These are phyloP conservation scores for Rhizopus delemar DNA, from an alignment of 371 early-diverging fungal species.

Conservation along the genomic window DNA sequence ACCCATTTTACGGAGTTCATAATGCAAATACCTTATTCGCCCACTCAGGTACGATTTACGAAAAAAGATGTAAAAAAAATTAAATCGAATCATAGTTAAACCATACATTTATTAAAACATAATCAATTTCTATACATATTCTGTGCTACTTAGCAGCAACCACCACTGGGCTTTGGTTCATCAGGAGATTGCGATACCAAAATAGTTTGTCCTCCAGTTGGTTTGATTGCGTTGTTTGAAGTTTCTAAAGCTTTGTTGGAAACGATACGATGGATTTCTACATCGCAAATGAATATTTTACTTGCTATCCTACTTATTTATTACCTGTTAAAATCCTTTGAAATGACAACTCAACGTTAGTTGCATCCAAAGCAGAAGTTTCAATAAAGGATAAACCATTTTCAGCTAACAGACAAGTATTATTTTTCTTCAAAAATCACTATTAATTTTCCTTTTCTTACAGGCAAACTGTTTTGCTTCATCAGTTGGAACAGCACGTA, in stretches of 20 bases:
- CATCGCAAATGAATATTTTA: neutral
- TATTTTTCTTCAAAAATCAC: neutral
- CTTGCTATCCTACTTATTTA: neutral
- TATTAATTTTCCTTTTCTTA: slow-evolving; percentile 4
- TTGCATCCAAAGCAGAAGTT: slow-evolving; percentile 88
- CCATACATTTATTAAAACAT: no score
- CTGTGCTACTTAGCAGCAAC: slow-evolving; percentile 67
- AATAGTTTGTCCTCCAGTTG: slow-evolving; percentile 77
- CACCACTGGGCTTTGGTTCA: slow-evolving; percentile 65
- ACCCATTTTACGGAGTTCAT: no score
- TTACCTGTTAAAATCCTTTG: slow-evolving; percentile 30
- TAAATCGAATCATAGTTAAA: no score
- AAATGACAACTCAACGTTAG: slow-evolving; percentile 75
- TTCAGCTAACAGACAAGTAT: slow-evolving; percentile 53
- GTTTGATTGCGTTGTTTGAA: slow-evolving; percentile 67
- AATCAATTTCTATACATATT: no score
- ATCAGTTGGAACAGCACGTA: slow-evolving; percentile 88
- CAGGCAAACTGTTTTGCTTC: slow-evolving; percentile 87
- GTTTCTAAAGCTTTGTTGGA: slow-evolving; percentile 90
- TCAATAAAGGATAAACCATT: slow-evolving; percentile 88
- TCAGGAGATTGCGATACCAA: slow-evolving; percentile 68
- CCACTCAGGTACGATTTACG: no score
- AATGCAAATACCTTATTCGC: no score
- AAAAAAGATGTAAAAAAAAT: no score
- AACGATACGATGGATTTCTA: slow-evolving; percentile 89